These are phyloP conservation scores for Alternaria arborescens DNA, from an alignment of 2,329 filamentous ascomycete genomes.

Conservation along the genomic window DNA sequence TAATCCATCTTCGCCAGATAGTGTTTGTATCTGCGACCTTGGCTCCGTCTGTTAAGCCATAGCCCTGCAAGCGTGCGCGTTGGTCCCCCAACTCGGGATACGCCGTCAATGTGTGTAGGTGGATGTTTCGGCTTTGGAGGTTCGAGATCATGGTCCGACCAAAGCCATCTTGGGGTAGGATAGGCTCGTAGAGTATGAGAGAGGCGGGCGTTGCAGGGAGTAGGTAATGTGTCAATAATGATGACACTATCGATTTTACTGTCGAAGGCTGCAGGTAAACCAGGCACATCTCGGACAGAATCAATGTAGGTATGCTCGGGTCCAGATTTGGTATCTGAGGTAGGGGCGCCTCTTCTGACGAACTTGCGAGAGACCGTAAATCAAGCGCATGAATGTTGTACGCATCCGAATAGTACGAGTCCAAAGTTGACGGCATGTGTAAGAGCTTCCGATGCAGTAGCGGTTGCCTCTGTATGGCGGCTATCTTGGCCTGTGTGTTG, in stretches of 20 bases:
- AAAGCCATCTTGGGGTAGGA: slow-evolving; percentile 83
- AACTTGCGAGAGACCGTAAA: slow-evolving; percentile 66
- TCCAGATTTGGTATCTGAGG: slow-evolving; percentile 56
- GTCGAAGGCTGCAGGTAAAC: slow-evolving; percentile 79
- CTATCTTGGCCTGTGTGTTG: slow-evolving; percentile 74
- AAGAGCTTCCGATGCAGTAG: slow-evolving; percentile 40
- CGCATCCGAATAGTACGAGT: slow-evolving; percentile 58
- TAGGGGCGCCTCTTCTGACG: slow-evolving; percentile 27
- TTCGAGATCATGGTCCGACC: slow-evolving; percentile 93
- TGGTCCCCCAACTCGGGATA: slow-evolving; percentile 77
- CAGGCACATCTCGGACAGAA: slow-evolving; percentile 95
- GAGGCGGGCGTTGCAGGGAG: slow-evolving; percentile 60
- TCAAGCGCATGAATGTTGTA: slow-evolving; percentile 69
- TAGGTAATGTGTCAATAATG: slow-evolving; percentile 47
- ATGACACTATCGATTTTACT: slow-evolving; percentile 68
- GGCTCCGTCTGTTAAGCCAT: slow-evolving; percentile 70
- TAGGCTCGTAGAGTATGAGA: slow-evolving; percentile 87
- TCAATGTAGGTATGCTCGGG: slow-evolving; percentile 74
- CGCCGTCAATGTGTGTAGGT: slow-evolving; percentile 79
- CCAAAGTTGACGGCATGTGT: slow-evolving; percentile 34
- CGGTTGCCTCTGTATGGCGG: slow-evolving; percentile 46
- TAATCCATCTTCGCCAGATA: slow-evolving; percentile 83
- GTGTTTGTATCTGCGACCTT: slow-evolving; percentile 68
- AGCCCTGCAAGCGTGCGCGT: slow-evolving; percentile 68
- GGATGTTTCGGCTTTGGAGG: slow-evolving; percentile 80